Evolutionary conservation across 352 stramenopile species (phyloP).

Genomic region (Phytophthora cryptogea): DNA sequence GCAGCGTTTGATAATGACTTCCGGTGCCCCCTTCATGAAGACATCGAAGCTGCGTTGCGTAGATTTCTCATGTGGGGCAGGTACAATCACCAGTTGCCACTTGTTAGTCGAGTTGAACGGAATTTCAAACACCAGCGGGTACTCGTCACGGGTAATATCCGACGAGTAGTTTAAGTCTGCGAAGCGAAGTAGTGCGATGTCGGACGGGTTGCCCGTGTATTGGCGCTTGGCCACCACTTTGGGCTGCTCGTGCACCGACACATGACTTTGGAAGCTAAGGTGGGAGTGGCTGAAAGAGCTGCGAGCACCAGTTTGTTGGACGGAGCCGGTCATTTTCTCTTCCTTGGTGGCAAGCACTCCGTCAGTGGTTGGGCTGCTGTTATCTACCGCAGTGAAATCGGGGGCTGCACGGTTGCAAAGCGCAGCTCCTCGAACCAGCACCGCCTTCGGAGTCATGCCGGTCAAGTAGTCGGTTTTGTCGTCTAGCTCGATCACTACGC

Average conservation of each 20-base stretch:
- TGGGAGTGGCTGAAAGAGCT: constrained; percentile 15
- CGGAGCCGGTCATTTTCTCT: constrained; percentile 12
- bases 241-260: constrained; percentile 22
- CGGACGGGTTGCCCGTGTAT: constrained; percentile 57
- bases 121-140: constrained; percentile 55
- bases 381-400: constrained; percentile 1
- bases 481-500: constrained; percentile 39
- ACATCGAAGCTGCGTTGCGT: constrained; percentile 38
- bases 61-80: constrained; percentile 23
- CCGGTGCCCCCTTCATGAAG: constrained; percentile 95
- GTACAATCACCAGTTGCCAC: constrained; percentile 60
- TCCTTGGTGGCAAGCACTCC: background rate
- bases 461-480: constrained; percentile 39
- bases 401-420: constrained; percentile 48
- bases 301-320: background rate
- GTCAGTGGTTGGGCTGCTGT: background rate
- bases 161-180: constrained; percentile 45
- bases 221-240: constrained; percentile 35
- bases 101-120: constrained; percentile 78
- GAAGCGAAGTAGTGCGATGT: constrained; percentile 56
- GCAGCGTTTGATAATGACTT: constrained; percentile 91
- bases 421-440: constrained; percentile 39
- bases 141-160: constrained; percentile 40
- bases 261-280: constrained; percentile 17
- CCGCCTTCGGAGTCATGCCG: constrained; percentile 29